Evolutionary conservation across 1,139 yeast genomes (phyloP), one percentile per base, ranked within the genome.

Genomic region (Torulaspora globosa): DNA sequence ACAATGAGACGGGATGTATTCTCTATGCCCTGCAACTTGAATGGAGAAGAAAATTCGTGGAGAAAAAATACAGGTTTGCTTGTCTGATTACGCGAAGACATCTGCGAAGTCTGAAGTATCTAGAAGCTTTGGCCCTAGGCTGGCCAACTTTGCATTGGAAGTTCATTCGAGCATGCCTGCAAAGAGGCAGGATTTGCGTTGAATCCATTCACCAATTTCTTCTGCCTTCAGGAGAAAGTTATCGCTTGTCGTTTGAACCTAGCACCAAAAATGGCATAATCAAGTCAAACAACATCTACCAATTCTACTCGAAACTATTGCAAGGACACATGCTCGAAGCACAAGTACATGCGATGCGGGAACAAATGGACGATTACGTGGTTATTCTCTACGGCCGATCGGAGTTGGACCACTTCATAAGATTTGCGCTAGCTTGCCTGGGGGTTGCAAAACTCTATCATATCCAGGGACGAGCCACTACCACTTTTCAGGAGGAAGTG

Each of bases 101-200:
- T 53, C 72, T 78, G 28, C 71, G 95, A 36, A 85, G 88, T 46
- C 75, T 83, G 16, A 88, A 88, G 59, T 90, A 84, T 59, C 65
- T 89, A n/a, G 95, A 88, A 59, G 80, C 86, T 0, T 67, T 89
- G n/a, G 88, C 95, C 0, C 63, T 89, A 36, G 94, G 95, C 1
- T 88, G 96, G 95, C 97, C 97, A 1, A 76, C 88, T 15, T 59
- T 90, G 27, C 80, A 87, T 2, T 75, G 76, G 50, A 63, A 69
- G 11, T 89, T 76, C 55, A 70, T 90, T 8, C 64, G 67, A n/a
- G 84, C 82, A 51, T 75, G 84, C 47, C 57, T 77, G 1, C 37
- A 53, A 56, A 2, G 61, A 65, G 12, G 59, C 70, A 3, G 52
- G 57, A 9, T 55, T 55, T 18, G 40, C 62, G 21, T 55, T 49